Evolutionary conservation across 106 monocot species (phyloP).

Genomic region (Gastrodia elata): DNA sequence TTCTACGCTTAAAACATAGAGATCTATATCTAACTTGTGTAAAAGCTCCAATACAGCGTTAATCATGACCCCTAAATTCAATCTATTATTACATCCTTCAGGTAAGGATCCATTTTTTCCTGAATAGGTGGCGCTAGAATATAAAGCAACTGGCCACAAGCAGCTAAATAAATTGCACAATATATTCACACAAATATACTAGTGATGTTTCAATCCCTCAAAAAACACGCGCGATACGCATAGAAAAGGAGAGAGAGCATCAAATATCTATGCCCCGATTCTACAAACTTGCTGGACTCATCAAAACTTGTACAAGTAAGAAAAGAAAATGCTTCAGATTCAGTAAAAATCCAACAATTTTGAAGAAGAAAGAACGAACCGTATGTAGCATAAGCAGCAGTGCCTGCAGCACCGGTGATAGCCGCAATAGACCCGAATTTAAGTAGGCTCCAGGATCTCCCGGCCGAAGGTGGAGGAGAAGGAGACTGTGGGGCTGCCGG

Average conservation of each 20-base stretch:
- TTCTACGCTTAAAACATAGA: neutral
- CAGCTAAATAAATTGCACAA: neutral
- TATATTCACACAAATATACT: neutral
- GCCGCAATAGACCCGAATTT: conserved; percentile 35
- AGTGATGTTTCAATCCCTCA: neutral
- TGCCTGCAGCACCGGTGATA: conserved; percentile 32
- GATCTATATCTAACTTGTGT: neutral
- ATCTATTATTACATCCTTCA: neutral
- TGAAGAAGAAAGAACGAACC: conserved; percentile 17
- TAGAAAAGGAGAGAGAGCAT: too few relatives aligned
- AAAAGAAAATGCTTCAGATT: neutral
- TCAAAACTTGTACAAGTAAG: neutral
- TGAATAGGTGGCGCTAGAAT: neutral
- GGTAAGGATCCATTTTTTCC: neutral
- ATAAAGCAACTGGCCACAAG: neutral
- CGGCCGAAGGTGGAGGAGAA: neutral
- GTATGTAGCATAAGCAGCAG: conserved; percentile 51
- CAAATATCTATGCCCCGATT: neutral
- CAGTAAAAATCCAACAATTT: neutral
- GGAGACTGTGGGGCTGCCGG: neutral
- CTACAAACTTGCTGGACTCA: neutral
- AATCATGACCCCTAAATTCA: neutral
- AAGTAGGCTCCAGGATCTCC: conserved; percentile 22
- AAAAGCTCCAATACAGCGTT: neutral
- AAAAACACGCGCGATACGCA: neutral